Percentiles rank a stretch among this genome's conserved stretches.
Conservation (phyloP, 75 land plant species). For the Cryptomeria japonica region DNA sequence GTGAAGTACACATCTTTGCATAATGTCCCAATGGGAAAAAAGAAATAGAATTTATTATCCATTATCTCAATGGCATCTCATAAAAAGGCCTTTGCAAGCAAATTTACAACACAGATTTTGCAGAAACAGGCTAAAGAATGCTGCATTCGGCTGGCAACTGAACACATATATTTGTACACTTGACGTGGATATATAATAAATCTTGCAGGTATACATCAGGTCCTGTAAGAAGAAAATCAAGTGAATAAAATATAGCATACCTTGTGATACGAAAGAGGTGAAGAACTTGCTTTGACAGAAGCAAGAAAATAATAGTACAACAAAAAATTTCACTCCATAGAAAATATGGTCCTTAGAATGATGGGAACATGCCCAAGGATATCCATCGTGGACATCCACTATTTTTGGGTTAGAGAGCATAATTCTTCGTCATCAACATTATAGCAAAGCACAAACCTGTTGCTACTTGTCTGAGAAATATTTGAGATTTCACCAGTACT, state of each 20-base stretch:
- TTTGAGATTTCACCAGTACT: background rate
- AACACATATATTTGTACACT: background rate
- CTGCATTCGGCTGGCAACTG: background rate
- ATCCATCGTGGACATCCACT: background rate
- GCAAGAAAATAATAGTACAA: conserved; percentile 1
- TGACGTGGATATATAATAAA: background rate
- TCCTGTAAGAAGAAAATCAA: conserved; percentile 1
- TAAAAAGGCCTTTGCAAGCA: background rate
- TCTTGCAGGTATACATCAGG: background rate
- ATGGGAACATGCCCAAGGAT: background rate
- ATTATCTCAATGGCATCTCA: background rate
- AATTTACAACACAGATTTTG: background rate
- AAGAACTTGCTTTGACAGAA: background rate
- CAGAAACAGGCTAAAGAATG: background rate
- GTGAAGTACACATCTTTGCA: background rate
- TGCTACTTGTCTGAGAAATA: background rate
- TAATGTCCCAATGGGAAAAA: background rate
- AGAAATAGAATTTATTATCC: background rate
- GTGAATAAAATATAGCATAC: background rate
- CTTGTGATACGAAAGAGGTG: background rate
- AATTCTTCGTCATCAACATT: background rate
- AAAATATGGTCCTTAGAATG: background rate
- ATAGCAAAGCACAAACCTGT: background rate
- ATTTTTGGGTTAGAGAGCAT: background rate
- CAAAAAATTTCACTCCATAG: background rate